Evolutionary conservation across 805 yeast species (phyloP).

Genomic region (Nakazawaea ishiwadae): DNA sequence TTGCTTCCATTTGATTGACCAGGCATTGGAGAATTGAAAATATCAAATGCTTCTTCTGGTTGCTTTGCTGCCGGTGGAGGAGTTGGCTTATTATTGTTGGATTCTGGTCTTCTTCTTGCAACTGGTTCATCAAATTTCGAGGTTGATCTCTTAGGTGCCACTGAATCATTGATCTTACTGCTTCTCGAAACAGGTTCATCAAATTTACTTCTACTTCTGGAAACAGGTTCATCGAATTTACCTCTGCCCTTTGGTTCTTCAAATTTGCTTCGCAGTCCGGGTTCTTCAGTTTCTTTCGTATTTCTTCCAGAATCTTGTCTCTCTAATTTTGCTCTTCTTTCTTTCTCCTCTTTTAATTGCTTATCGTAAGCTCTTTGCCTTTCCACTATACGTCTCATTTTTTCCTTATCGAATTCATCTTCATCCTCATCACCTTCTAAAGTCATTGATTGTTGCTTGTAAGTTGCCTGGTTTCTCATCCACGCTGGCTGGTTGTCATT

Average conservation of each 20-base stretch:
- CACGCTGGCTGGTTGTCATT: constrained; percentile 55
- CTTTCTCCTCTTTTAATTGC: constrained; percentile 17
- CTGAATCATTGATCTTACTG: too few relatives aligned
- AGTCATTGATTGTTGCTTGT: constrained; percentile 34
- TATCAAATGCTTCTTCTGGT: constrained; percentile 23
- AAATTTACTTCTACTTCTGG: not conserved
- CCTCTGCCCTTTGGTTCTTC: not conserved
- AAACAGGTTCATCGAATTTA: constrained; percentile 8
- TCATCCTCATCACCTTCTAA: constrained; percentile 35
- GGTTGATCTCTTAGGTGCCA: too few relatives aligned
- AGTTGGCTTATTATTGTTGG: too few relatives aligned
- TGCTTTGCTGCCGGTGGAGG: not conserved
- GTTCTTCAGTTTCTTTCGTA: not conserved
- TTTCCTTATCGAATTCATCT: constrained; percentile 39
- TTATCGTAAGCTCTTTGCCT: constrained; percentile 35
- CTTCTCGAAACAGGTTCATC: constrained; percentile 1
- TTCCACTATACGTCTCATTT: constrained; percentile 34
- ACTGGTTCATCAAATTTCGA: constrained; percentile 9
- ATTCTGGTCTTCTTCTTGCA: not conserved
- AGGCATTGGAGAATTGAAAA: constrained; percentile 20
- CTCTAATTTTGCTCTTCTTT: constrained; percentile 15
- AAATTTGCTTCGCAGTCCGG: not conserved
- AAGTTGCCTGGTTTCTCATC: constrained; percentile 59
- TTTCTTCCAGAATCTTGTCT: not conserved
- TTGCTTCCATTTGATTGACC: not conserved